Conservation (phyloP, 805 yeast species). For the Starmera pachycereana region DNA sequence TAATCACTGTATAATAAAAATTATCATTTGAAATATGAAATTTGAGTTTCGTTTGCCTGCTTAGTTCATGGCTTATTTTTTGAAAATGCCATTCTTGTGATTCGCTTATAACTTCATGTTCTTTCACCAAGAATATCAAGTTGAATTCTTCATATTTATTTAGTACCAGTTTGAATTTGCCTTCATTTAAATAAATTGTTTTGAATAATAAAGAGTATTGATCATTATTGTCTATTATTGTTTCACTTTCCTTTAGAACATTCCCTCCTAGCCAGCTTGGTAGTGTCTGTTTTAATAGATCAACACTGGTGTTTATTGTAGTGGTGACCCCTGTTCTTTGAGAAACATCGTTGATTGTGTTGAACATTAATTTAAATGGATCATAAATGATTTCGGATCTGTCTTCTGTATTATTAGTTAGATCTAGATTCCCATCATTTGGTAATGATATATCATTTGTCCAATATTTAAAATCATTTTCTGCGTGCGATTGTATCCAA, state of each 20-base stretch:
- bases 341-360: conserved; percentile 15
- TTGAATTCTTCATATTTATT: background rate
- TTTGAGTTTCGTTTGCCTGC: too few relatives aligned
- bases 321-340: conserved; percentile 10
- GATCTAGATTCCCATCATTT: background rate
- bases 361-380: conserved; percentile 16
- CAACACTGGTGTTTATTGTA: conserved; percentile 15
- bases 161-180: background rate
- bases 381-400: conserved; percentile 16
- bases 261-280: too few relatives aligned
- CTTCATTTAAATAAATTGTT: background rate
- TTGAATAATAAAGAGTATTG: background rate
- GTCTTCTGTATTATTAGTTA: conserved; percentile 1
- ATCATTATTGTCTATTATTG: too few relatives aligned
- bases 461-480: conserved; percentile 16
- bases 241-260: too few relatives aligned
- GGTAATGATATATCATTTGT: conserved; percentile 18
- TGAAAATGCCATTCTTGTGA: background rate
- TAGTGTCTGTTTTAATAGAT: conserved; percentile 2
- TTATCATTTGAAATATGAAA: too few relatives aligned
- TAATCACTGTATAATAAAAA: too few relatives aligned
- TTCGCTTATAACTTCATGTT: background rate
- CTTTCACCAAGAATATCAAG: too few relatives aligned
- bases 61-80: background rate
- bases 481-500: conserved; percentile 11